A percentile compares a stretch with the other conserved stretches of the same genome.
Conservation (phyloP, 2,329 filamentous ascomycete species). For the Chaetomiaceae sp. region DNA sequence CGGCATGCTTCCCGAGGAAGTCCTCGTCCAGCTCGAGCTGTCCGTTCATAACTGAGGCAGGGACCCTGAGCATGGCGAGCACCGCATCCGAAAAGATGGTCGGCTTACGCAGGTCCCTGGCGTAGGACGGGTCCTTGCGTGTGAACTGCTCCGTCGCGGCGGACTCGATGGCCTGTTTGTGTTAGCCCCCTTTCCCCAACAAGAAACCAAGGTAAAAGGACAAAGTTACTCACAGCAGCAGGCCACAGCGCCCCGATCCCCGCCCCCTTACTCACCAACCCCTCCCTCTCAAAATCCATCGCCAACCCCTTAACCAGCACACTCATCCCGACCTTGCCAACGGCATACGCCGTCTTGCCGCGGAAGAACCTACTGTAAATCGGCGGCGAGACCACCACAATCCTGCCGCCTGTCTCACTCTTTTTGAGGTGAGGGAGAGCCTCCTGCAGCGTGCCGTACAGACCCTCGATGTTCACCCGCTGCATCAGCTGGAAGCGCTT, state of each 20-base stretch:
- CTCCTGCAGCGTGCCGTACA: slow-evolving; percentile 69
- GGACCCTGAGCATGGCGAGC: slow-evolving; percentile 62
- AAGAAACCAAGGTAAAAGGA: neutral
- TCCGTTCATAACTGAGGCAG: slow-evolving; percentile 62
- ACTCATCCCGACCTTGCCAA: slow-evolving; percentile 76
- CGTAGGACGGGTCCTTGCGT: slow-evolving; percentile 40
- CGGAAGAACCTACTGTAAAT: slow-evolving; percentile 83
- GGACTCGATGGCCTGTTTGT: slow-evolving; percentile 59
- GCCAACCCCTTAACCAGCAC: slow-evolving; percentile 76
- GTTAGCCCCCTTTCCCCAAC: neutral
- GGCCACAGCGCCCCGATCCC: slow-evolving; percentile 82
- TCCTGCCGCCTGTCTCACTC: slow-evolving; percentile 43
- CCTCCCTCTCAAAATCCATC: slow-evolving; percentile 72
- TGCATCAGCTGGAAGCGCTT: slow-evolving; percentile 79
- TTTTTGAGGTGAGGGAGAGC: slow-evolving; percentile 61
- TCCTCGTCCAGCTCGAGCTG: slow-evolving; percentile 73
- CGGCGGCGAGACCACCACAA: slow-evolving; percentile 77
- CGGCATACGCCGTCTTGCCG: slow-evolving; percentile 80
- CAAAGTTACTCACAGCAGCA: slow-evolving; percentile 52
- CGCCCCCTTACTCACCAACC: slow-evolving; percentile 52
- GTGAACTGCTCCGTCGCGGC: slow-evolving; percentile 62
- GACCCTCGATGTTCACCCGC: slow-evolving; percentile 66
- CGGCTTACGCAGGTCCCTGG: slow-evolving; percentile 60
- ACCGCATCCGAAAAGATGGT: slow-evolving; percentile 79
- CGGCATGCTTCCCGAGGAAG: slow-evolving; percentile 61